These are phyloP conservation scores for Amanita thiersii DNA, from an alignment of 768 basidiomycete genomes.

Conservation along the genomic window DNA sequence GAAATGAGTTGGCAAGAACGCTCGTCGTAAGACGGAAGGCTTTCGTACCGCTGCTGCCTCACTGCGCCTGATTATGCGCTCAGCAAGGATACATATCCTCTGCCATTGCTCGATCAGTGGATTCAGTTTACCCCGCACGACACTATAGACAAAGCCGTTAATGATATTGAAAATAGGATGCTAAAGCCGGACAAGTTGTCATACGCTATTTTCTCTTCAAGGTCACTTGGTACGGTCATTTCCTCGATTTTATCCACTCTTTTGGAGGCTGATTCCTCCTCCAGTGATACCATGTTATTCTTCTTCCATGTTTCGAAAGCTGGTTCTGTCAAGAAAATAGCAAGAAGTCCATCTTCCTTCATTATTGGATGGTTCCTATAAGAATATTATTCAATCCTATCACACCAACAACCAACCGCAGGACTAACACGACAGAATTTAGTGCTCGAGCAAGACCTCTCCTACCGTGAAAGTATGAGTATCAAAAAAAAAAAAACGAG, in stretches of 20 bases:
- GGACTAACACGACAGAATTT: slow-evolving; percentile 66
- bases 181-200: slow-evolving; percentile 13
- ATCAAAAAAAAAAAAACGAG: background rate
- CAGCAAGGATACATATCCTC: slow-evolving; percentile 77
- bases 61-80: slow-evolving; percentile 83
- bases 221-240: slow-evolving; percentile 87
- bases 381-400: slow-evolving; percentile 3
- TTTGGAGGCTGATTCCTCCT: slow-evolving; percentile 82
- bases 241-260: slow-evolving; percentile 78
- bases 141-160: slow-evolving; percentile 29
- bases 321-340: slow-evolving; percentile 73
- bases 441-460: slow-evolving; percentile 76
- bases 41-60: slow-evolving; percentile 87
- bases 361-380: slow-evolving; percentile 82
- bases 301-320: slow-evolving; percentile 89
- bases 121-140: slow-evolving; percentile 67
- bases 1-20: slow-evolving; percentile 66
- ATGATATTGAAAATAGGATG: slow-evolving; percentile 6
- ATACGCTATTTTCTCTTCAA: slow-evolving; percentile 83
- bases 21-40: slow-evolving; percentile 53
- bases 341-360: slow-evolving; percentile 77
- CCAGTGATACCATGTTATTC: slow-evolving; percentile 62
- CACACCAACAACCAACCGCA: background rate
- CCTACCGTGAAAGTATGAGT: slow-evolving; percentile 27
- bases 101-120: slow-evolving; percentile 88